These are phyloP conservation scores for Rutidosis leptorrhynchoides DNA, from an alignment of 129 eudicot genomes.

Conservation along the genomic window DNA sequence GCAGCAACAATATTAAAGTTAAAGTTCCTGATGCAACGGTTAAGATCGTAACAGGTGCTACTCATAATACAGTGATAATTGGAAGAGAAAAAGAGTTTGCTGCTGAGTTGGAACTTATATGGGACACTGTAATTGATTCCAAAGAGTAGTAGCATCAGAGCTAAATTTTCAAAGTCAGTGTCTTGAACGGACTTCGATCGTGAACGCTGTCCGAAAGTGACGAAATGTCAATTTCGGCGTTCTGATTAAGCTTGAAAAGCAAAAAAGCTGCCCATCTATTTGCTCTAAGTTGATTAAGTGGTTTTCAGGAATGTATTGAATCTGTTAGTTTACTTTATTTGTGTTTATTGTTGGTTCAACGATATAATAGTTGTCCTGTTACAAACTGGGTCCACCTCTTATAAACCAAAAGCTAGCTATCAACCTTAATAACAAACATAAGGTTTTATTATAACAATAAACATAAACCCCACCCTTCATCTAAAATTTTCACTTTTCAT, in stretches of 20 bases:
- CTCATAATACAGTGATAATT: slow-evolving; percentile 51
- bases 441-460: not conserved
- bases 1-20: slow-evolving; percentile 59
- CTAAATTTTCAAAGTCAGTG: not conserved
- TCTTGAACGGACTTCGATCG: too few relatives aligned
- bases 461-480: not conserved
- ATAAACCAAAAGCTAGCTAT: not conserved
- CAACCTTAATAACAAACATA: not conserved
- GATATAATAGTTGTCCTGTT: too few relatives aligned
- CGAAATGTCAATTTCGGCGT: too few relatives aligned
- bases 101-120: slow-evolving; percentile 43
- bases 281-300: not conserved
- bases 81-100: slow-evolving; percentile 56
- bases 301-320: too few relatives aligned
- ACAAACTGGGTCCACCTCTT: not conserved
- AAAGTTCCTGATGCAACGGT: slow-evolving; percentile 56
- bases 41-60: slow-evolving; percentile 44
- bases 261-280: too few relatives aligned
- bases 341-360: too few relatives aligned
- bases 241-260: too few relatives aligned
- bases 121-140: slow-evolving; percentile 41
- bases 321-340: too few relatives aligned
- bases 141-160: slow-evolving; percentile 6
- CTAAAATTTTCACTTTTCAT: not conserved
- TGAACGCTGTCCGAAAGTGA: too few relatives aligned